Evolutionary conservation across 225 moss, liverwort and hornwort genomes (phyloP).

Genomic region (Neckera pumila): DNA sequence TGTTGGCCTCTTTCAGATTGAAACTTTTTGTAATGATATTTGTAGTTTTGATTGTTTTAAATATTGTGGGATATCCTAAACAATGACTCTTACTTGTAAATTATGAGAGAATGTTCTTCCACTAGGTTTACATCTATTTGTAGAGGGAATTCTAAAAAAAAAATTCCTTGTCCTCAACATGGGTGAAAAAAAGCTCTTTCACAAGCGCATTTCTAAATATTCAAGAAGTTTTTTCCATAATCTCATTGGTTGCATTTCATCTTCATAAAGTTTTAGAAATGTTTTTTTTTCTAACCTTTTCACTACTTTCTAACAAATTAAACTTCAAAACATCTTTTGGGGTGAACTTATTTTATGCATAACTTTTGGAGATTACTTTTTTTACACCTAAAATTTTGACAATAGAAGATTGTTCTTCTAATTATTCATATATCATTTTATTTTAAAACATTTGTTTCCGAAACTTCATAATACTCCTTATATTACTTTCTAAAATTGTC

Average conservation of each 20-base stretch:
- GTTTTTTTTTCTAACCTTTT: rapidly evolving
- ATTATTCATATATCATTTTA: neutral
- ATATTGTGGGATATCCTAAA: neutral
- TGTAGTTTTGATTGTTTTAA: neutral
- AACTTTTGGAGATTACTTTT: no score
- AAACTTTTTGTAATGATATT: no score
- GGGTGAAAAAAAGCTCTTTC: neutral
- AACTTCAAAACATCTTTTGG: neutral
- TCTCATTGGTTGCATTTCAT: neutral
- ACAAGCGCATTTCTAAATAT: neutral
- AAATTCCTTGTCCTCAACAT: rapidly evolving
- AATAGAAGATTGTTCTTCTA: rapidly evolving
- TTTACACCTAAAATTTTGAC: neutral
- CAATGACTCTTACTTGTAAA: neutral
- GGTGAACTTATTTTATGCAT: neutral
- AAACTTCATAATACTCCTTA: rapidly evolving
- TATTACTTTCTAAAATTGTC: neutral
- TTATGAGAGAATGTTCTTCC: neutral
- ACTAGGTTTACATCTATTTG: rapidly evolving
- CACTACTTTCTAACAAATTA: neutral
- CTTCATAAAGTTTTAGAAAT: neutral
- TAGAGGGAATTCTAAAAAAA: neutral
- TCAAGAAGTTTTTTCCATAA: neutral
- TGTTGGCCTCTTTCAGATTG: no score
- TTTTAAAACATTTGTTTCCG: no score